Percentiles rank a stretch among this genome's conserved stretches.
Evolutionary conservation across 1,284 basidiomycete species (phyloP).

Genomic region (Neolentinus lepideus): DNA sequence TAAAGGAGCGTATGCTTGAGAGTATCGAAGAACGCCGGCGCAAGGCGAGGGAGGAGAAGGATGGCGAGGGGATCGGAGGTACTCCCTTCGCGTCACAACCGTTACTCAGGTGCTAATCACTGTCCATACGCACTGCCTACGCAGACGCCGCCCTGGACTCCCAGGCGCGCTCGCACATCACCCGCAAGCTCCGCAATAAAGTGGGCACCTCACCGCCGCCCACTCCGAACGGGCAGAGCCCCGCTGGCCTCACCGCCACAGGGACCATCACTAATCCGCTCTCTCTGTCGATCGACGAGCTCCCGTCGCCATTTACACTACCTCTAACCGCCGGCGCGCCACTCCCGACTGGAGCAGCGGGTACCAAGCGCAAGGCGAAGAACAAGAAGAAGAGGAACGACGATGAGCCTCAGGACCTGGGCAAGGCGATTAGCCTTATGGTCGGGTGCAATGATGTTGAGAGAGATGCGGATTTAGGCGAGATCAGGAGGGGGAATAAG

Average conservation of each 20-base stretch:
- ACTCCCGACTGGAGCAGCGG: constrained; percentile 45
- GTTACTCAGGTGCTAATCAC: not conserved
- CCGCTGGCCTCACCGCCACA: constrained; percentile 25
- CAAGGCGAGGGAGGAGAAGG: constrained; percentile 74
- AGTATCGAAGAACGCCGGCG: constrained; percentile 73
- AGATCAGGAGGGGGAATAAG: constrained; percentile 69
- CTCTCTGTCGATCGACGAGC: constrained; percentile 73
- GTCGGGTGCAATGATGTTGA: constrained; percentile 54
- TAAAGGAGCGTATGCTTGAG: constrained; percentile 69
- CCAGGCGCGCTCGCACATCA: constrained; percentile 71
- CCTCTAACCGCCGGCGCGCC: constrained; percentile 48
- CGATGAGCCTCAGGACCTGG: constrained; percentile 44
- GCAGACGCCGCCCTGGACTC: constrained; percentile 63
- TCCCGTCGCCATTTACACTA: constrained; percentile 75
- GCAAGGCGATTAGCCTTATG: constrained; percentile 55
- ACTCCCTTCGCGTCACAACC: not conserved
- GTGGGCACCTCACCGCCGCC: constrained; percentile 58
- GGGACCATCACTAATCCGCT: constrained; percentile 71
- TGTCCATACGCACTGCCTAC: constrained; percentile 8
- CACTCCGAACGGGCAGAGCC: constrained; percentile 26
- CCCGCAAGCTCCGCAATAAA: constrained; percentile 74
- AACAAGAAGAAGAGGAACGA: constrained; percentile 27
- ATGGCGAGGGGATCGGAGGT: constrained; percentile 66
- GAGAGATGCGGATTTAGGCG: constrained; percentile 63
- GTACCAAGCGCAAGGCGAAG: constrained; percentile 29